phyloP scores from a whole-genome alignment of 208 protist species.

The Willaertia magna region DNA sequence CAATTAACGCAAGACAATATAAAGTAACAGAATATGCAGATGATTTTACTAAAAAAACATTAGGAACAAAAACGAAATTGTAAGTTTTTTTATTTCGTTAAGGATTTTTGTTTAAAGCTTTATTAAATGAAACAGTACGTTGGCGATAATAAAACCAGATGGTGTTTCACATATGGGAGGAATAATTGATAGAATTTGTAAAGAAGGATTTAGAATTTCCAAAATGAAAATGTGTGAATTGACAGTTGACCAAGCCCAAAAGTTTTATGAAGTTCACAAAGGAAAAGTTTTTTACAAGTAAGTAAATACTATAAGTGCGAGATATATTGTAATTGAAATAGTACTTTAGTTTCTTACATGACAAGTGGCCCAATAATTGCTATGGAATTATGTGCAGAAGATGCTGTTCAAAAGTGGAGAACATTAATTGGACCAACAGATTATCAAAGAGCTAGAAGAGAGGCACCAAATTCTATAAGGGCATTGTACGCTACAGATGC shows the following conservation, averaged over 20 bases:
- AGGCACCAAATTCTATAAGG: conserved; percentile 15
- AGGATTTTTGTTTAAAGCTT: not conserved
- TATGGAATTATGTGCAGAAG: conserved; percentile 4
- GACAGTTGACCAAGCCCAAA: not conserved
- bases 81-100: conserved; percentile 22
- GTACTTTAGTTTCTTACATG: conserved; percentile 12
- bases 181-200: conserved; percentile 19
- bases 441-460: not conserved
- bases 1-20: conserved; percentile 73
- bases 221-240: conserved; percentile 30
- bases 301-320: not conserved
- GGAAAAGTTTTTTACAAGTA: conserved; percentile 1
- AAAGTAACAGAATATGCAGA: conserved; percentile 76
- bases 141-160: conserved; percentile 28
- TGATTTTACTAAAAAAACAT: conserved; percentile 54
- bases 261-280: conserved; percentile 17
- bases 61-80: conserved; percentile 46
- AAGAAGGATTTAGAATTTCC: conserved; percentile 22
- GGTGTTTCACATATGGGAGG: conserved; percentile 20
- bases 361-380: conserved; percentile 7
- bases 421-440: conserved; percentile 26
- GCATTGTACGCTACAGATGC: conserved; percentile 12
- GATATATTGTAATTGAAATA: not conserved
- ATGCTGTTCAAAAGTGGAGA: conserved; percentile 20
- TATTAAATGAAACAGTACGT: not conserved